Percentiles rank a stretch among this genome's conserved stretches.
Conservation (phyloP, 352 stramenopile genomes). For the Phytophthora tentaculata region DNA sequence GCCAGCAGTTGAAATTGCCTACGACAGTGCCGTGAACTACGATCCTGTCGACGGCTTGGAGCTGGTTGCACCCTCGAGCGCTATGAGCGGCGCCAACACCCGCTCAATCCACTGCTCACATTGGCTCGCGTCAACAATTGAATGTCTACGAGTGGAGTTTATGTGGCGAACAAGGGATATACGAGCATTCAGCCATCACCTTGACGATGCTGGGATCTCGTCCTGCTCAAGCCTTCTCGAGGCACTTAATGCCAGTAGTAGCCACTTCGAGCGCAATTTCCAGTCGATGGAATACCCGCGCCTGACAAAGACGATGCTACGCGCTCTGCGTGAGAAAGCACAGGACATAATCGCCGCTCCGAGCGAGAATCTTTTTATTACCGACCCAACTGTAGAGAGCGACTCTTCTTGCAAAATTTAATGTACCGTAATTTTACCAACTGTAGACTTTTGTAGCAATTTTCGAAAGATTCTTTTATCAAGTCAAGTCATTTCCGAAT, state of each 20-base stretch:
- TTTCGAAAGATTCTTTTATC: conserved; percentile 21
- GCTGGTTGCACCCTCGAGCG: neutral
- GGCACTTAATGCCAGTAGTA: conserved; percentile 33
- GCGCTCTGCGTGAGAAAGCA: conserved; percentile 28
- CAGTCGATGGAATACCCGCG: conserved; percentile 57
- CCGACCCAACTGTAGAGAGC: neutral
- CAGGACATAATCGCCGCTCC: neutral
- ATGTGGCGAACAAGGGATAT: conserved; percentile 51
- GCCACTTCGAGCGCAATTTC: conserved; percentile 53
- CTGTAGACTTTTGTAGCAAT: conserved; percentile 23
- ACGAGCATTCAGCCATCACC: conserved; percentile 34
- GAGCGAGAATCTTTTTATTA: neutral
- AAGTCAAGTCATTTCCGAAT: conserved; percentile 12
- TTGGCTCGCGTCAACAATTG: conserved; percentile 33
- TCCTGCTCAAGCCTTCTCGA: conserved; percentile 51
- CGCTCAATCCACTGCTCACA: conserved; percentile 40
- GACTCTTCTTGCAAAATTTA: too few species aligned
- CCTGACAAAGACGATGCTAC: conserved; percentile 53
- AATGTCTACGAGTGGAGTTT: conserved; percentile 48
- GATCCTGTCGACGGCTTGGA: neutral
- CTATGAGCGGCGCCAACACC: neutral
- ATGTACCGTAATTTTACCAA: too few species aligned
- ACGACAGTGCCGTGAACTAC: conserved; percentile 29
- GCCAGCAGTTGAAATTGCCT: conserved; percentile 37
- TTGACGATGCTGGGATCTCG: conserved; percentile 47